phyloP scores from a whole-genome alignment of 257 asterid genomes.

The Perilla frutescens region DNA sequence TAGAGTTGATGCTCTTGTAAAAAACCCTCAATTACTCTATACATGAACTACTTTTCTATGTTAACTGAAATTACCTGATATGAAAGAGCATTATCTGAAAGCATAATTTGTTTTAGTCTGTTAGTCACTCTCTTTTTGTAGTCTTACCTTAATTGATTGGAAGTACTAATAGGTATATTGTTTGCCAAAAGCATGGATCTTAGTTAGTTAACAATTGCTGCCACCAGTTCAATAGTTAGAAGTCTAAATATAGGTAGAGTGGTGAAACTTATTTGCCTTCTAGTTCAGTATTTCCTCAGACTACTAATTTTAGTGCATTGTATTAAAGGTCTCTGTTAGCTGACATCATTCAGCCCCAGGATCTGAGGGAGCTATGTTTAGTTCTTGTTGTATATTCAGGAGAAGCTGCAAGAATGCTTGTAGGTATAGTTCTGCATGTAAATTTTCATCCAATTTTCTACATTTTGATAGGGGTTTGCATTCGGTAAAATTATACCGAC shows the following conservation, averaged over 20 bases:
- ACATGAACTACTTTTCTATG: too few relatives aligned
- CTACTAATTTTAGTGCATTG: slow-evolving; percentile 45
- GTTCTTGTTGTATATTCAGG: slow-evolving; percentile 86
- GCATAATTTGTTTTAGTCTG: too few relatives aligned
- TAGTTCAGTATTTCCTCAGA: slow-evolving; percentile 32
- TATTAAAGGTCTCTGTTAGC: slow-evolving; percentile 86
- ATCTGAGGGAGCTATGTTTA: slow-evolving; percentile 94
- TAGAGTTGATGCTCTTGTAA: too few relatives aligned
- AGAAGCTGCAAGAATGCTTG: slow-evolving; percentile 89
- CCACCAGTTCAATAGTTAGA: slow-evolving; percentile 12
- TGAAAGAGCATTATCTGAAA: too few relatives aligned
- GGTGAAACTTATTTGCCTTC: slow-evolving; percentile 24
- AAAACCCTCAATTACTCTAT: too few relatives aligned
- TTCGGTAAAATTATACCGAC: background rate
- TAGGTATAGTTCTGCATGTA: slow-evolving; percentile 56
- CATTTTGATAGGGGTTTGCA: slow-evolving; percentile 1
- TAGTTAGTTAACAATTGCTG: background rate
- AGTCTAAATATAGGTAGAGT: background rate
- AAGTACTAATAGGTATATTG: background rate
- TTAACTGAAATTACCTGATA: too few relatives aligned
- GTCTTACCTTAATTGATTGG: too few relatives aligned
- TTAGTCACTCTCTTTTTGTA: too few relatives aligned
- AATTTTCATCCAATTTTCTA: slow-evolving; percentile 5
- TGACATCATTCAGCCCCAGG: slow-evolving; percentile 92
- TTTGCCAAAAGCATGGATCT: background rate